Evolutionary conservation across 345 rosid species (phyloP).

Genomic region (Anastatica hierochuntica): DNA sequence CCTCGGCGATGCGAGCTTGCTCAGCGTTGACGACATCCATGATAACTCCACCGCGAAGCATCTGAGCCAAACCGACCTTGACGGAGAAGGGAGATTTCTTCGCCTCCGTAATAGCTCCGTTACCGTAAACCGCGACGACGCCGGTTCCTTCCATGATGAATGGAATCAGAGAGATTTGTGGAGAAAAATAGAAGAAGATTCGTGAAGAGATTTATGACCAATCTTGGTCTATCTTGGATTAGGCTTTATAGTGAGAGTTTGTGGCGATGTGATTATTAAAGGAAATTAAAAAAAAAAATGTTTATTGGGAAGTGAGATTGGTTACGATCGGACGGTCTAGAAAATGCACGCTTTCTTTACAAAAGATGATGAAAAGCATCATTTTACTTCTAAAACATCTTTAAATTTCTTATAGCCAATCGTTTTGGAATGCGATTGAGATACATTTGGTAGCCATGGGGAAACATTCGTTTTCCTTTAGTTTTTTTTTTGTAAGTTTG

Average conservation of each 20-base stretch:
- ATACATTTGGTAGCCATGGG: background rate
- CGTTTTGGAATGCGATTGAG: background rate
- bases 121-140: conserved; percentile 68
- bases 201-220: conserved; percentile 20
- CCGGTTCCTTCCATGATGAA: conserved; percentile 81
- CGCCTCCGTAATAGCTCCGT: conserved; percentile 58
- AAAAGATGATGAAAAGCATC: conserved; percentile 3
- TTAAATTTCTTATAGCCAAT: conserved; percentile 5
- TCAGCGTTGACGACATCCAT: conserved; percentile 76
- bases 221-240: conserved; percentile 23
- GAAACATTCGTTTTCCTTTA: background rate
- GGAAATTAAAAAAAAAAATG: background rate
- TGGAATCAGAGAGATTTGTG: conserved; percentile 4
- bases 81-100: conserved; percentile 69
- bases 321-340: conserved; percentile 12
- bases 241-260: conserved; percentile 20
- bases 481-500: too few relatives aligned
- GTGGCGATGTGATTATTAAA: conserved; percentile 22
- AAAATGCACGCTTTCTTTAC: conserved; percentile 3
- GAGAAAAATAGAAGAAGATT: conserved; percentile 8
- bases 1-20: conserved; percentile 69
- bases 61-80: conserved; percentile 76
- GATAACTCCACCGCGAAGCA: conserved; percentile 80
- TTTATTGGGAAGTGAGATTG: background rate
- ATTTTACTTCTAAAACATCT: background rate